Conservation (phyloP, 225 moss, liverwort and hornwort species). For the Marchantia paleacea region DNA sequence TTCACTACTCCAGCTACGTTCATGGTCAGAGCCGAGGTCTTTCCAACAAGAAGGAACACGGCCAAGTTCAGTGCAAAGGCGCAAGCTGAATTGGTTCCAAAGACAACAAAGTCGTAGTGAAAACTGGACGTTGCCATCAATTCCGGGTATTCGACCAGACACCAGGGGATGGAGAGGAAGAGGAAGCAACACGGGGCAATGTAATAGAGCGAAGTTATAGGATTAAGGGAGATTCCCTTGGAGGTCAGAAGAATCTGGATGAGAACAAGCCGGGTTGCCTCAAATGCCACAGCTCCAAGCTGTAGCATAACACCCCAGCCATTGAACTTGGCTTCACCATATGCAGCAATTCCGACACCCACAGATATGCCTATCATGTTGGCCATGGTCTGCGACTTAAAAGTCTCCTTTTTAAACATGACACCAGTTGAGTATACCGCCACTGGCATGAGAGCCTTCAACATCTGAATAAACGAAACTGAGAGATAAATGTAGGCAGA, state of each 20-base stretch:
- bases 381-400: conserved; percentile 59
- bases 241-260: conserved; percentile 59
- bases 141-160: conserved; percentile 43
- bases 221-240: conserved; percentile 58
- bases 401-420: conserved; percentile 52
- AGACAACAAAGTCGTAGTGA: conserved; percentile 43
- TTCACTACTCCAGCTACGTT: conserved; percentile 62
- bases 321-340: conserved; percentile 57
- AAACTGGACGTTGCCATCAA: conserved; percentile 33
- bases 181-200: conserved; percentile 56
- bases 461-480: conserved; percentile 60
- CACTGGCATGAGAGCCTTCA: conserved; percentile 69
- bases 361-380: conserved; percentile 57
- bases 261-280: conserved; percentile 50
- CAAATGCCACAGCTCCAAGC: conserved; percentile 54
- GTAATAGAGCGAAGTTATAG: conserved; percentile 57
- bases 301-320: conserved; percentile 52
- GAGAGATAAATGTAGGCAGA: conserved; percentile 60
- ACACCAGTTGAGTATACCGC: conserved; percentile 56
- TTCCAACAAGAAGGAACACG: conserved; percentile 57
- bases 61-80: conserved; percentile 58
- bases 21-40: conserved; percentile 63
- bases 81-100: conserved; percentile 49
- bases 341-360: conserved; percentile 57
- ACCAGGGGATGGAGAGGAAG: conserved; percentile 54